These are phyloP conservation scores for Aspergillus persii DNA, from an alignment of 2,329 filamentous ascomycete genomes.

Conservation along the genomic window DNA sequence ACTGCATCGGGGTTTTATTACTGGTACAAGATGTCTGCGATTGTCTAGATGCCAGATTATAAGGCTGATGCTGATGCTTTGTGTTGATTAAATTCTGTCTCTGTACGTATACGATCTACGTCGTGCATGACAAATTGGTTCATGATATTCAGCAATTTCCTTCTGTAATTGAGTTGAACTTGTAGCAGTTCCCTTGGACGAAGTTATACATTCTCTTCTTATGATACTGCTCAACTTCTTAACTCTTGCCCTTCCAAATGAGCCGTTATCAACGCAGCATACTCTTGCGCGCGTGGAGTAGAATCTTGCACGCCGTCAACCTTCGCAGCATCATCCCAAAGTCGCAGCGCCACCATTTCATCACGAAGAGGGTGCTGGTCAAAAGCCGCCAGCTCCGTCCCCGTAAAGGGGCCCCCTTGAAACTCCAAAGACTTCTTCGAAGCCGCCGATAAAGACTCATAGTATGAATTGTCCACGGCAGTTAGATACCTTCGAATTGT, in stretches of 20 bases:
- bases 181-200: not conserved
- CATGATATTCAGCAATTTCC: conserved; percentile 8
- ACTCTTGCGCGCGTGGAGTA: conserved; percentile 27
- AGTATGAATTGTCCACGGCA: conserved; percentile 32
- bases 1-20: conserved; percentile 13
- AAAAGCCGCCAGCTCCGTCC: conserved; percentile 28
- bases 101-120: conserved; percentile 25
- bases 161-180: not conserved
- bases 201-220: not conserved
- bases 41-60: conserved; percentile 1
- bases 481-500: conserved; percentile 31
- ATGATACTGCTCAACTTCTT: not conserved
- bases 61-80: conserved; percentile 6
- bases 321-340: conserved; percentile 41
- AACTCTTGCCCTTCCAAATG: conserved; percentile 20
- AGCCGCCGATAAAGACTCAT: conserved; percentile 34
- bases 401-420: conserved; percentile 38
- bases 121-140: conserved; percentile 23
- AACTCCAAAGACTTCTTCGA: conserved; percentile 39
- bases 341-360: conserved; percentile 36
- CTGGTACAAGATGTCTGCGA: conserved; percentile 5
- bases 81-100: conserved; percentile 12
- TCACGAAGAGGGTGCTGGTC: conserved; percentile 32
- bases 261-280: conserved; percentile 25
- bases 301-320: conserved; percentile 24